Evolutionary conservation across 306 rosid species (phyloP).

Genomic region (barrel medic (Medicago truncatula)): MtrunA17r5.0-ANR NC_053046.1:38297501-38298000

Average conservation of each 20-base stretch:
- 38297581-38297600: constrained; percentile 7
- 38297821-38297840: too few species aligned
- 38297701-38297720: constrained; percentile 14
- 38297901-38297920: too few species aligned
- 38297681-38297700: constrained; percentile 13
- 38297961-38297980: too few species aligned
- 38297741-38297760: background rate
- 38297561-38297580: constrained; percentile 33
- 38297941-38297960: too few species aligned
- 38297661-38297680: background rate
- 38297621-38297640: constrained; percentile 14
- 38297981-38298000: too few species aligned
- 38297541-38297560: constrained; percentile 23
- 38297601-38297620: constrained; percentile 21
- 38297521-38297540: constrained; percentile 33
- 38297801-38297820: too few species aligned
- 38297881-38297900: too few species aligned
- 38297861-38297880: too few species aligned
- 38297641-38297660: constrained; percentile 25
- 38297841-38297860: too few species aligned
- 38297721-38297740: constrained; percentile 22
- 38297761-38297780: constrained; percentile 21
- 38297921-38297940: too few species aligned
- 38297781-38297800: background rate
- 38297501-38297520: constrained; percentile 15